phyloP scores from a whole-genome alignment of 495 filamentous ascomycete genomes.

The Penicillium silybi region DNA sequence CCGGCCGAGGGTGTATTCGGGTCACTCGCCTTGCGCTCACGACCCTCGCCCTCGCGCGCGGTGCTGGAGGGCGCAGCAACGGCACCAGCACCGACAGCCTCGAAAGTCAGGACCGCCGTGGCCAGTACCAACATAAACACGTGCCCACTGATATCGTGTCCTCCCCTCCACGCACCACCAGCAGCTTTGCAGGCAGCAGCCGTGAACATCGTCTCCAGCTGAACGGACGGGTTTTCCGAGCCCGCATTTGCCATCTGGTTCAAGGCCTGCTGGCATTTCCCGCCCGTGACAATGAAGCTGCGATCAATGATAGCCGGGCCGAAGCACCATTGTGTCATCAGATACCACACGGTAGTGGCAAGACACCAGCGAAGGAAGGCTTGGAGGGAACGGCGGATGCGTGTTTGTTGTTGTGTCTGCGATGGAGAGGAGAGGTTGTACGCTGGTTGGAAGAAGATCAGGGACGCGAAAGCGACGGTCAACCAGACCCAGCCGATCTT shows the following conservation, averaged over 20 bases:
- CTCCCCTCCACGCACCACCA: constrained; percentile 81
- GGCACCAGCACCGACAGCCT: constrained; percentile 62
- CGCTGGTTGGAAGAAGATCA: constrained; percentile 56
- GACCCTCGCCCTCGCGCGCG: constrained; percentile 17
- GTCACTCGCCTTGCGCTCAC: constrained; percentile 48
- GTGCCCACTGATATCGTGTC: constrained; percentile 92
- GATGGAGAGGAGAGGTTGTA: constrained; percentile 22
- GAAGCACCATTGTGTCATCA: constrained; percentile 94
- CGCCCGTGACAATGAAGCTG: constrained; percentile 75
- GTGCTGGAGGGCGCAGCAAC: constrained; percentile 29
- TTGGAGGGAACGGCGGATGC: constrained; percentile 31
- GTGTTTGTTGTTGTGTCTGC: constrained; percentile 18
- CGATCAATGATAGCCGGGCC: constrained; percentile 86
- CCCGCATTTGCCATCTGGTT: constrained; percentile 19
- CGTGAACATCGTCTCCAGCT: constrained; percentile 55
- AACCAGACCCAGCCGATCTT: constrained; percentile 95
- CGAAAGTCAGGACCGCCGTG: constrained; percentile 73
- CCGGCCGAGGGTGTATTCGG: neutral
- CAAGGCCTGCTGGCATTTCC: constrained; percentile 59
- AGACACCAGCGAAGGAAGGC: constrained; percentile 63
- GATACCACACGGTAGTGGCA: constrained; percentile 70
- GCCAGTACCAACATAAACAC: constrained; percentile 87
- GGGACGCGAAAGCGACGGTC: constrained; percentile 61
- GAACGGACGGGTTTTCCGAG: constrained; percentile 20
- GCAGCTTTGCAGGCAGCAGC: constrained; percentile 76